Conservation (phyloP, 345 rosid species). For the Clausena lansium region DNA sequence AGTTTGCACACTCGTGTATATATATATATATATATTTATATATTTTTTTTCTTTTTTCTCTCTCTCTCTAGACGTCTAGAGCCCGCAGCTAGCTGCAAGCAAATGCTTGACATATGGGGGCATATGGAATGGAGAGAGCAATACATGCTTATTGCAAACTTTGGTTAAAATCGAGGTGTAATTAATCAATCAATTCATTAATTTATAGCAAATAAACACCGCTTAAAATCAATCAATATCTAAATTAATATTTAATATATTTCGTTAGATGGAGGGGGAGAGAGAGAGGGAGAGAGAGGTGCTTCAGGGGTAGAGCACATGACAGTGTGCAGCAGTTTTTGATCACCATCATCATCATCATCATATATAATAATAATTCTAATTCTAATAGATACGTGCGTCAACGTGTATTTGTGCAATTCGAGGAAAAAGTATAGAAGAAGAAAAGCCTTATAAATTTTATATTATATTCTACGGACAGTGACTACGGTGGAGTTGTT, state of each 20-base stretch:
- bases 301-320: conserved; percentile 11
- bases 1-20: no score
- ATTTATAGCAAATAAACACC: not conserved
- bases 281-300: not conserved
- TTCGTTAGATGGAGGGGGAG: not conserved
- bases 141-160: not conserved
- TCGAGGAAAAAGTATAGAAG: conserved; percentile 28
- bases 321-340: not conserved
- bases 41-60: no score
- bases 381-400: not conserved
- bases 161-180: conserved; percentile 27
- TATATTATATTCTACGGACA: no score
- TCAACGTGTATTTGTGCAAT: conserved; percentile 17
- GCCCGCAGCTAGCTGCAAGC: not conserved
- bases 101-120: not conserved
- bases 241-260: no score
- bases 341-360: not conserved
- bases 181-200: not conserved
- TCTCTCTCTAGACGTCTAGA: not conserved
- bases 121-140: not conserved
- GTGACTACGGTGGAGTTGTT: no score
- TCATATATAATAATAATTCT: conserved; percentile 18
- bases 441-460: not conserved
- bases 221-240: no score
- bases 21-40: no score